Percentiles rank a stretch among this genome's conserved stretches.
Evolutionary conservation across 192 early-diverging fungal genomes (phyloP).

Genomic region (Cladochytrium replicatum): DNA sequence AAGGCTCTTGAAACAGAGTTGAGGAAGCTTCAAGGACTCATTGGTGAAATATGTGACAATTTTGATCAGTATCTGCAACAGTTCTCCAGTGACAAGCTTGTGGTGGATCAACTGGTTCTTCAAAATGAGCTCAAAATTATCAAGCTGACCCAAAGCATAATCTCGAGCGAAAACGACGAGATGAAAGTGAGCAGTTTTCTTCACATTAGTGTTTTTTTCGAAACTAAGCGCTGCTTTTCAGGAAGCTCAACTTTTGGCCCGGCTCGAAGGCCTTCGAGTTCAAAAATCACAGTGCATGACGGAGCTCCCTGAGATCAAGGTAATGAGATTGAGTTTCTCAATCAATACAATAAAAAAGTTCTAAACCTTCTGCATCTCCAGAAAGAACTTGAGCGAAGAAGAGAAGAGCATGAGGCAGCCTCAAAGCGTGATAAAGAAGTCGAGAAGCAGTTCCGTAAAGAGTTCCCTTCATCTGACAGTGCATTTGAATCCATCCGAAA

Average conservation of each 20-base stretch:
- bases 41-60: constrained; percentile 37
- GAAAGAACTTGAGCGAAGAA: constrained; percentile 41
- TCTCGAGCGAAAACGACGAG: constrained; percentile 36
- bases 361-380: constrained; percentile 8
- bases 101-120: constrained; percentile 32
- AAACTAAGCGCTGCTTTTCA: constrained; percentile 10
- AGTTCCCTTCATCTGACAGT: constrained; percentile 30
- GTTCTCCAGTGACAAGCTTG: constrained; percentile 33
- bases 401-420: constrained; percentile 44
- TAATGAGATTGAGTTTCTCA: constrained; percentile 6
- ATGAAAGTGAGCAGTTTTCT: constrained; percentile 6
- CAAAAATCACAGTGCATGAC: constrained; percentile 21
- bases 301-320: constrained; percentile 49
- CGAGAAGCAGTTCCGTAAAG: constrained; percentile 45
- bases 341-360: constrained; percentile 2
- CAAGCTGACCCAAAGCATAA: constrained; percentile 28
- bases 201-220: neutral
- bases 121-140: constrained; percentile 38
- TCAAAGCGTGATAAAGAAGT: constrained; percentile 46
- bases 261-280: constrained; percentile 28
- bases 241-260: constrained; percentile 25
- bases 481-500: constrained; percentile 29
- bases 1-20: constrained; percentile 57
- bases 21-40: constrained; percentile 38
- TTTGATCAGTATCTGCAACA: constrained; percentile 35